phyloP scores from a whole-genome alignment of 495 filamentous ascomycete genomes.

The Neurospora terricola region DNA sequence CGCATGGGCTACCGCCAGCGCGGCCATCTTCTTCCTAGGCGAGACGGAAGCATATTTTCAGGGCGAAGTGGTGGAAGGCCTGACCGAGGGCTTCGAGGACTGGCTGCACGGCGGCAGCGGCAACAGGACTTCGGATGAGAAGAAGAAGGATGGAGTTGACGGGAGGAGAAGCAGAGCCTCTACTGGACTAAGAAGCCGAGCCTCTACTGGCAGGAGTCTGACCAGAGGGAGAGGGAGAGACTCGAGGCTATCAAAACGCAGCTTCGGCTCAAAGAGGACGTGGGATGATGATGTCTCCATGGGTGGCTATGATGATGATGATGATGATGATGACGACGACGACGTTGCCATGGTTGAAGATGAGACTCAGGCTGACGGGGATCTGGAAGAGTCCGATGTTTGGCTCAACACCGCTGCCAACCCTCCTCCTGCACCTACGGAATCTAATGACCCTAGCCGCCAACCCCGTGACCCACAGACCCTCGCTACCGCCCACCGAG shows the following conservation, averaged over 20 bases:
- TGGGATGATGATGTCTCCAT: background rate
- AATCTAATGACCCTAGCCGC: constrained; percentile 5
- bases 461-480: constrained; percentile 65
- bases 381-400: background rate
- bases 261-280: background rate
- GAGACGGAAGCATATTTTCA: constrained; percentile 82
- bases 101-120: constrained; percentile 33
- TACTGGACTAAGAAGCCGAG: constrained; percentile 5
- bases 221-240: background rate
- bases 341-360: constrained; percentile 13
- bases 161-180: background rate
- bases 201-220: constrained; percentile 1
- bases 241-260: background rate
- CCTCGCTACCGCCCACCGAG: constrained; percentile 65
- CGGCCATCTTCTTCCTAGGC: constrained; percentile 76
- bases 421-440: background rate
- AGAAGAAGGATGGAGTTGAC: background rate
- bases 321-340: background rate
- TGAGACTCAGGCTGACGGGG: constrained; percentile 6
- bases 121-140: constrained; percentile 10
- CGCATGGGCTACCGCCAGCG: constrained; percentile 78
- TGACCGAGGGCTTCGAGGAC: constrained; percentile 56
- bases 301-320: background rate
- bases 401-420: background rate
- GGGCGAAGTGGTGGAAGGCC: constrained; percentile 73